Base-by-base conservation (phyloP, 179 eudicot genomes). In the Corrigiola litoralis region DNA sequence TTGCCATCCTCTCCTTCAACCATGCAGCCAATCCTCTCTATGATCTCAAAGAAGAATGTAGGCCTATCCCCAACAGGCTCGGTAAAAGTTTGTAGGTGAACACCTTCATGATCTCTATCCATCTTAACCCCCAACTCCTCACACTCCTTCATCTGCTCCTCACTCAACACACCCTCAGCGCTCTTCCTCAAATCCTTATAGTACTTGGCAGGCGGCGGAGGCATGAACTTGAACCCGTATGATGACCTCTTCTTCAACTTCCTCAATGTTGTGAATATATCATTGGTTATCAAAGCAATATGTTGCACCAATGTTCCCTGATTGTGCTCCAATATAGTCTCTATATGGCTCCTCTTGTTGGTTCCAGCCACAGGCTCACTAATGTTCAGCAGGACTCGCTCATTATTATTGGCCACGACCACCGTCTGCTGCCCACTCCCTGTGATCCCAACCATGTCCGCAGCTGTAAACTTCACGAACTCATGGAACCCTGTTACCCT, bases 1-100 rank as follows among this genome's bases (percentile, higher is more conserved):
- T 81, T 70, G 9, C 87, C 90, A 33, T 79, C 69, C 4, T 80
- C 83, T 16, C 85, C 84, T 71, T 76, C 61, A 29, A 72, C 37
- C 87, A 83, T 77, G 65, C 91, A 87, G n/a, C 96, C 94, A 36
- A 89, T 70, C 69, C 95, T 87, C 63, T 89, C 95, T 5, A 89
- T 85, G 56, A 89, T 83, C 80, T 89, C 96, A 29, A 89, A 55
- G n/a, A 89, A 83, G 34, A 87, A 65, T 4, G 95, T 85, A 3
- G 84, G 96, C 83, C 96, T 87, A 24, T 67, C 72, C n/a, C 72
- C 65, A 11, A 67, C 7, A 0, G 72, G 71, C 11, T 18, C 46
- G 1, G 71, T 67, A 47, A 67, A 67, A 1, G 46, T 58, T 5
- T 67, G 71, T 4, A 67, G 52, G 7, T 45, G 36, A 16, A 27